A percentile compares a stretch with the other conserved stretches of the same genome.
These are phyloP conservation scores for Chaetoceros tenuissimus DNA, from an alignment of 108 stramenopile genomes.

Conservation along the genomic window DNA sequence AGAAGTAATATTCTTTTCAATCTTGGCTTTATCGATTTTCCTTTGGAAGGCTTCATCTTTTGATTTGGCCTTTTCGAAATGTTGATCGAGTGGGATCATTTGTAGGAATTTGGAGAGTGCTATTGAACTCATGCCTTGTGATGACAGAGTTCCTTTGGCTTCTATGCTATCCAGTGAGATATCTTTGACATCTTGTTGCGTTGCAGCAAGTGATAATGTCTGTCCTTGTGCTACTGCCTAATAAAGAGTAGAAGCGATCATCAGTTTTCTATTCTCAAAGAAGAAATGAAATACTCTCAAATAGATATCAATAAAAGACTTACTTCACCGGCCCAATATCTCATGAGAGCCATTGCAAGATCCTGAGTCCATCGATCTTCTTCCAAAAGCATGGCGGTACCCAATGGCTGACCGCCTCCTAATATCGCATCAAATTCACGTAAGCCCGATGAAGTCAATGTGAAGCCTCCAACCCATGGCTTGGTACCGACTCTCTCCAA, in stretches of 20 bases:
- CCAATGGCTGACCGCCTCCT: conserved; percentile 71
- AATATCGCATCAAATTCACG: conserved; percentile 67
- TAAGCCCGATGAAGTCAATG: conserved; percentile 62
- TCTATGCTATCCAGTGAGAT: background rate
- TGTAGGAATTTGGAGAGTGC: conserved; percentile 16
- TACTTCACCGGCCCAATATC: conserved; percentile 81
- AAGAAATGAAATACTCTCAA: too few relatives aligned
- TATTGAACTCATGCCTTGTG: background rate
- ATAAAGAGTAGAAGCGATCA: too few relatives aligned
- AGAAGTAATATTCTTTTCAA: background rate
- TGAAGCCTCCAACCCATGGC: conserved; percentile 40
- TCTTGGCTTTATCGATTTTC: conserved; percentile 12
- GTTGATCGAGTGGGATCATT: conserved; percentile 58
- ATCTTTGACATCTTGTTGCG: conserved; percentile 5
- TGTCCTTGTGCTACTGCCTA: conserved; percentile 26
- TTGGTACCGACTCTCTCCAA: conserved; percentile 25
- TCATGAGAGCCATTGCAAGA: conserved; percentile 40
- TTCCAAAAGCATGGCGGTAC: conserved; percentile 52
- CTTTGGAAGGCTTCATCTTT: background rate
- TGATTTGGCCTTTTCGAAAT: conserved; percentile 50
- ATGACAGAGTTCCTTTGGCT: background rate
- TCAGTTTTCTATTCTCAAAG: too few relatives aligned
- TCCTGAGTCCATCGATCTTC: conserved; percentile 78
- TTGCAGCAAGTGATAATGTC: conserved; percentile 18
- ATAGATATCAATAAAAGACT: conserved; percentile 1